A percentile compares a stretch with the other conserved stretches of the same genome.
These are phyloP conservation scores for Candida pini DNA, from an alignment of 805 yeast species.

Conservation along the genomic window DNA sequence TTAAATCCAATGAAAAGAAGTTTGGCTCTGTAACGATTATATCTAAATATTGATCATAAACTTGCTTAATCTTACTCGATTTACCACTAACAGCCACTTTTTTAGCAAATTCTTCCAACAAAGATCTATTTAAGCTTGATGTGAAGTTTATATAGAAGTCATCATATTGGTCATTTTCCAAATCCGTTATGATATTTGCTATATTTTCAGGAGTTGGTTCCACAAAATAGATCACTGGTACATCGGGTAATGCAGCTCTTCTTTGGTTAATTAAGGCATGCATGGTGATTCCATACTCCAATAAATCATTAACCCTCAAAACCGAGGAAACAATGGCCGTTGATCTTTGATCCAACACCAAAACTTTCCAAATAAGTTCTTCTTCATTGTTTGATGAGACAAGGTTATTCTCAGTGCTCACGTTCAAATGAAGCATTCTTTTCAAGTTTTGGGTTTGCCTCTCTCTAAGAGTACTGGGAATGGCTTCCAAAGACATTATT, in stretches of 20 bases:
- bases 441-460: conserved; percentile 44
- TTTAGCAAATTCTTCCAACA: conserved; percentile 85
- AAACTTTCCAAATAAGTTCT: conserved; percentile 84
- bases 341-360: conserved; percentile 74
- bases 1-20: conserved; percentile 71
- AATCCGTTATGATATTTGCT: conserved; percentile 61
- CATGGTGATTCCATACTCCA: conserved; percentile 87
- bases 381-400: conserved; percentile 48
- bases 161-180: conserved; percentile 70
- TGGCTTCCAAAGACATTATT: conserved; percentile 16
- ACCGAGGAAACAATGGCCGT: conserved; percentile 86
- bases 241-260: conserved; percentile 86
- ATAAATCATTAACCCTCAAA: conserved; percentile 84
- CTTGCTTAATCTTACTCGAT: conserved; percentile 71
- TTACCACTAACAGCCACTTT: conserved; percentile 58
- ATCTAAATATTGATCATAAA: conserved; percentile 89
- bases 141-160: conserved; percentile 82
- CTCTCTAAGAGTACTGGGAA: conserved; percentile 20
- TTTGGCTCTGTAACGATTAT: conserved; percentile 92
- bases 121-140: conserved; percentile 66
- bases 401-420: conserved; percentile 58
- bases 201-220: conserved; percentile 82
- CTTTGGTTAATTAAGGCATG: conserved; percentile 69
- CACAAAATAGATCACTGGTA: conserved; percentile 89
- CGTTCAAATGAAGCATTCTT: conserved; percentile 81